These are phyloP conservation scores for Fusarium sp. DNA, from an alignment of 2,329 filamentous ascomycete species.

Conservation along the genomic window DNA sequence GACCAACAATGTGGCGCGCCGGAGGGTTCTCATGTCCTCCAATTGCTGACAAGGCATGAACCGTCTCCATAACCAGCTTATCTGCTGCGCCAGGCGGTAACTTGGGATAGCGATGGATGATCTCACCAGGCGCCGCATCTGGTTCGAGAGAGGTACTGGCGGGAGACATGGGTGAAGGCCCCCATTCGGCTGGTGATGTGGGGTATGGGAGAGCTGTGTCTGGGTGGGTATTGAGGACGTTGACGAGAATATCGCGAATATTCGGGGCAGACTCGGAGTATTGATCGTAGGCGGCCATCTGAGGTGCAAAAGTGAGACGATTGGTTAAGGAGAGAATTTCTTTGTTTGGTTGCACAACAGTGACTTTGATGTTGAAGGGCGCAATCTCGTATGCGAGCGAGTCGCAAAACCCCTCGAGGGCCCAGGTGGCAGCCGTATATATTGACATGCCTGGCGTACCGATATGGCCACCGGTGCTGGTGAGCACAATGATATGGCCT, in stretches of 20 bases:
- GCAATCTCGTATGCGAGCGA: conserved; percentile 95
- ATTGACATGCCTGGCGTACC: conserved; percentile 92
- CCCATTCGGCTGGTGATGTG: conserved; percentile 43
- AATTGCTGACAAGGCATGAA: conserved; percentile 90
- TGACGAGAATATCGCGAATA: conserved; percentile 84
- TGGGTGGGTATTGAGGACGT: conserved; percentile 81
- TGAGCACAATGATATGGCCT: conserved; percentile 91
- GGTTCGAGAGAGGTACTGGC: conserved; percentile 52
- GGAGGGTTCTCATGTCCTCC: conserved; percentile 97
- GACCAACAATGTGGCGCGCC: conserved; percentile 91
- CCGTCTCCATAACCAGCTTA: conserved; percentile 85
- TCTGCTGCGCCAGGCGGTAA: conserved; percentile 77
- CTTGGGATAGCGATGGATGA: conserved; percentile 79
- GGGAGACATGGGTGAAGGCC: conserved; percentile 51
- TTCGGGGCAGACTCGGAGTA: conserved; percentile 74
- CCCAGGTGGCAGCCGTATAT: conserved; percentile 94
- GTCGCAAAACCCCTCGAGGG: conserved; percentile 95
- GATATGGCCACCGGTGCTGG: conserved; percentile 91
- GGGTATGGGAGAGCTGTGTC: conserved; percentile 65
- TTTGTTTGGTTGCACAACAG: conserved; percentile 94
- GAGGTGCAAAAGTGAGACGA: conserved; percentile 85
- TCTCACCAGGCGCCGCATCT: conserved; percentile 56
- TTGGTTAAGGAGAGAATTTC: conserved; percentile 91
- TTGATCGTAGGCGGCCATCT: conserved; percentile 68
- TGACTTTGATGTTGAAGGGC: conserved; percentile 96